Evolutionary conservation across 2,329 filamentous ascomycete species (phyloP).

Genomic region (Cladosporium colombiae): DNA sequence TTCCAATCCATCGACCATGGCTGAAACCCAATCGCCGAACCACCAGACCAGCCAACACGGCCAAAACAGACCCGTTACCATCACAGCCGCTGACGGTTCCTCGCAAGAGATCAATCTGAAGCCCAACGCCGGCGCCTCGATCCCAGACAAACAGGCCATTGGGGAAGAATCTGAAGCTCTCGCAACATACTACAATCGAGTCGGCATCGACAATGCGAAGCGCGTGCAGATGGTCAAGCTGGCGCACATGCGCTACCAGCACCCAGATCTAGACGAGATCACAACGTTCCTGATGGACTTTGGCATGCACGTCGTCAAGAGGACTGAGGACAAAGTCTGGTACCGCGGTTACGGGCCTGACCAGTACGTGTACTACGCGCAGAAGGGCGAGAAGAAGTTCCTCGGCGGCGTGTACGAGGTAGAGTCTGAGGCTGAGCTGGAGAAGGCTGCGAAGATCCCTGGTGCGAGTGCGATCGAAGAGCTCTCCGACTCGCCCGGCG

Average conservation of each 20-base stretch:
- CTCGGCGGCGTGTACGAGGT: slow-evolving; percentile 48
- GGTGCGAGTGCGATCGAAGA: slow-evolving; percentile 36
- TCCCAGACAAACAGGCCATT: slow-evolving; percentile 43
- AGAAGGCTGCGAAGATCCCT: slow-evolving; percentile 39
- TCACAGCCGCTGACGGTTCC: slow-evolving; percentile 28
- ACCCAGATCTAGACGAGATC: slow-evolving; percentile 52
- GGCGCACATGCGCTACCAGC: slow-evolving; percentile 57
- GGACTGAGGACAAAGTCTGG: slow-evolving; percentile 41
- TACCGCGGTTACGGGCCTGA: slow-evolving; percentile 48
- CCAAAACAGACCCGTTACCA: slow-evolving; percentile 31
- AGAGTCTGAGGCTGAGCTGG: slow-evolving; percentile 45
- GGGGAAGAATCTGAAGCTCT: slow-evolving; percentile 39
- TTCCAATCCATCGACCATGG: slow-evolving; percentile 22
- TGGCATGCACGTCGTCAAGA: slow-evolving; percentile 45
- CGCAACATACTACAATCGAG: slow-evolving; percentile 41
- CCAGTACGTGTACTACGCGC: slow-evolving; percentile 48
- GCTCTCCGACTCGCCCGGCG: slow-evolving; percentile 42
- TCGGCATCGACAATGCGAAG: slow-evolving; percentile 45
- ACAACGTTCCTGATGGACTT: slow-evolving; percentile 50
- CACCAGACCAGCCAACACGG: slow-evolving; percentile 30
- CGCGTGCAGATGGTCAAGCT: slow-evolving; percentile 52
- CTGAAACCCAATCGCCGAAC: slow-evolving; percentile 25
- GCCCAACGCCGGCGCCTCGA: slow-evolving; percentile 44
- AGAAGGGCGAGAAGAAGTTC: slow-evolving; percentile 43
- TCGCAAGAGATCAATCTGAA: slow-evolving; percentile 25